Evolutionary conservation across 805 yeast genomes (phyloP).

Genomic region (Zygosaccharomyces kombuchaensis): DNA sequence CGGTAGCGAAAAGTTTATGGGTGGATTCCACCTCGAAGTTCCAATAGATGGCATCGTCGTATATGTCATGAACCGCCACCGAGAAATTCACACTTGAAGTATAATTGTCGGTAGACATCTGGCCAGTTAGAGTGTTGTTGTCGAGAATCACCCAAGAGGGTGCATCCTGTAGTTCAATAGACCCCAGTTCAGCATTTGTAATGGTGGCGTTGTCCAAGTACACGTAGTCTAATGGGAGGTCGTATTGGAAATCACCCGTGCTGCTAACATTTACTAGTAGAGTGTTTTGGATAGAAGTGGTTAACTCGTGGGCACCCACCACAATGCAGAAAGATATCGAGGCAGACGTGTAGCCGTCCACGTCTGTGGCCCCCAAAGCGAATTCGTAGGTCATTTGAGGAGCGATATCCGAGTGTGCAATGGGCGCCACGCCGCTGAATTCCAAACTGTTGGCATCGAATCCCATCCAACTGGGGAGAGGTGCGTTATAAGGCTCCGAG

Average conservation of each 20-base stretch:
- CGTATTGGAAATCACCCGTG: constrained; percentile 48
- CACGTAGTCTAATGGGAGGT: constrained; percentile 61
- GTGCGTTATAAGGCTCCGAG: constrained; percentile 66
- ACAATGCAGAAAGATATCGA: constrained; percentile 64
- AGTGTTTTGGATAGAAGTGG: constrained; percentile 57
- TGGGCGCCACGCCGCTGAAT: constrained; percentile 85
- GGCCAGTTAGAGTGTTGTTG: constrained; percentile 48
- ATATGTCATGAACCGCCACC: constrained; percentile 54
- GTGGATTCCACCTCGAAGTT: constrained; percentile 55
- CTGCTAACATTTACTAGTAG: constrained; percentile 64
- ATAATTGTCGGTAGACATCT: constrained; percentile 46
- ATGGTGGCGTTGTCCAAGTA: constrained; percentile 59
- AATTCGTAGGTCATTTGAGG: constrained; percentile 73
- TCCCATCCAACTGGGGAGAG: constrained; percentile 85
- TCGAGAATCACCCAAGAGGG: constrained; percentile 58
- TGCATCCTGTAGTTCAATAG: constrained; percentile 43
- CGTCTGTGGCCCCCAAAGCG: constrained; percentile 74
- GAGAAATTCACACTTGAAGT: constrained; percentile 41
- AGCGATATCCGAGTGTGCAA: constrained; percentile 79
- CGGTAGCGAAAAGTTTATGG: constrained; percentile 51
- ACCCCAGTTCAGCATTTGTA: constrained; percentile 48
- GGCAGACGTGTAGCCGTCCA: constrained; percentile 66
- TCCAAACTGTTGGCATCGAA: constrained; percentile 60
- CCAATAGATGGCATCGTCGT: constrained; percentile 54
- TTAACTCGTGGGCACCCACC: constrained; percentile 84